Base-by-base conservation (phyloP, 352 stramenopile genomes). In the Pythium insidiosum region DNA sequence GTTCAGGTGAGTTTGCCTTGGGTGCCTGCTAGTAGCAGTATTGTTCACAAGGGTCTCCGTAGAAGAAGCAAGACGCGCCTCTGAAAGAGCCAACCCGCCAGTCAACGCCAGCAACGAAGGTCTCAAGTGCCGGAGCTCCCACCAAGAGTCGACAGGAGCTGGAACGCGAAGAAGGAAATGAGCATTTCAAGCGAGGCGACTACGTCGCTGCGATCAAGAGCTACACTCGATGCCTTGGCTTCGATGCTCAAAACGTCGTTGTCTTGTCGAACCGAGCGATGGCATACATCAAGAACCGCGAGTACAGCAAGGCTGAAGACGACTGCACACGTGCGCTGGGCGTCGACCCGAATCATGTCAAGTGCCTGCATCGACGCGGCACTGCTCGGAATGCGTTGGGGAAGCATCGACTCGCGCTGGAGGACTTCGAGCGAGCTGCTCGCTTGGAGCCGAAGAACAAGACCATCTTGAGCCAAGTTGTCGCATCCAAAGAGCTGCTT, bases 91-190 rank as follows among this genome's bases (percentile, higher is more conserved):
- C n/a, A n/a, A n/a, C n/a, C n/a, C n/a, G n/a, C n/a, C n/a, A n/a
- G n/a, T n/a, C n/a, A n/a, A n/a, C n/a, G n/a, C n/a, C n/a, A n/a
- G n/a, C n/a, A n/a, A n/a, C n/a, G n/a, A n/a, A n/a, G 15, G 11
- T 13, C 3, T 35, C 40, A 19, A 19, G 15, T 31, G 35, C 20
- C 23, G 28, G 13, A 36, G 22, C 19, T 28, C 0, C 29, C 1
- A 0, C 4, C 6, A 75, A 75, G 24, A 55, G 44, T 2, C 68
- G 77, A 21, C 75, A 86, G 19, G 62, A 84, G 15, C 47, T 90
- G 11, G 89, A 97, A 46, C 71, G 73, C 12, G 70, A 94, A 50
- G 94, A 97, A 43, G 93, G 93, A 10, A 98, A 98, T 52, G 83
- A 81, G 23, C 84, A 88, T 53, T 97, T 96, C 63, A 83, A 84